Evolutionary conservation across 345 rosid species (phyloP), one percentile per base, ranked within the genome.

Genomic region (Eucalyptus brandiana): DNA sequence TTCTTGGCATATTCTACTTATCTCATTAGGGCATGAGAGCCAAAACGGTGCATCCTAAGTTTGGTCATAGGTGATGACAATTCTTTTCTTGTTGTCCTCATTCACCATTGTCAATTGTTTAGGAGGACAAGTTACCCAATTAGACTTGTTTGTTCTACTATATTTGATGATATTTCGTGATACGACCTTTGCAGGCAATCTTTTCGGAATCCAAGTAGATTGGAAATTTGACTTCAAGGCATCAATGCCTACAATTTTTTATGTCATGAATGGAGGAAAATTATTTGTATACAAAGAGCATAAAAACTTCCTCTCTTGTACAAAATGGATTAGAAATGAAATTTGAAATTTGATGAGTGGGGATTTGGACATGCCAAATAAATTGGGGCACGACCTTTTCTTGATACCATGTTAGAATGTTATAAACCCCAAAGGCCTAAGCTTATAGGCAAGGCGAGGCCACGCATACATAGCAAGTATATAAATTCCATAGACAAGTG

Each of bases 301-400:
- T 37, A 42, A 40, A 76, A 37, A 3, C 21, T 32, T 40, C 44
- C 12, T 34, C 42, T 34, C 26, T 0, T 18, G 44, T 40, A 40
- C 16, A 76, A 40, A 26, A 3, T 21, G 30, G 9, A 40, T 76
- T 37, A 76, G 2, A 7, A 76, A 19, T 12, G 13, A 72, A 16
- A 18, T 2, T 2, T 72, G 44, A 37, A 18, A 34, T 72, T 72
- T 19, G 8, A 37, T 6, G 15, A 72, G 37, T 3, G 5, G 3
- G 2, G 5, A 18, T 7, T 7, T 37, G 7, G 13, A 12, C 5
- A 40, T 76, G 8, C 8, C 28, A 76, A 40, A 40, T 76, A 76
- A 18, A 21, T 23, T 6, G 0, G 16, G 30, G 5, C 30, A 6
- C 0, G 7, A 3, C 16, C 5, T 37, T 4, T 69, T 40, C 11